Percentiles rank a stretch among this genome's conserved stretches.
Conservation (phyloP, 1,139 yeast genomes). For the Yamadazyma dushanensis region DNA sequence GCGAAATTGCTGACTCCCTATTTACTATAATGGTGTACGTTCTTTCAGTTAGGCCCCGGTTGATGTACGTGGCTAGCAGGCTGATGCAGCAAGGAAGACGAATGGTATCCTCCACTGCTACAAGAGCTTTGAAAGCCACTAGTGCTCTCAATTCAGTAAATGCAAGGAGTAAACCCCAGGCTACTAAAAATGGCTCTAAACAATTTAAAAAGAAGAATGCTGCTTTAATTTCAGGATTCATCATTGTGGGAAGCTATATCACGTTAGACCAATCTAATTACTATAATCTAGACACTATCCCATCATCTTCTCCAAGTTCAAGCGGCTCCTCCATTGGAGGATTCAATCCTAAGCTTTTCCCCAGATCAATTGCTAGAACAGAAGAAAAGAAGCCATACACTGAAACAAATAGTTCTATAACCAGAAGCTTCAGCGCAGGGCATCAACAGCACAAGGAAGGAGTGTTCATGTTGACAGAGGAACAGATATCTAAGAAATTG, state of each 20-base stretch:
- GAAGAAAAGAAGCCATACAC: conserved; percentile 37
- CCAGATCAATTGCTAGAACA: conserved; percentile 8
- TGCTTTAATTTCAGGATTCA: conserved; percentile 45
- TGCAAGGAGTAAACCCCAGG: conserved; percentile 6
- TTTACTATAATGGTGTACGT: conserved; percentile 28
- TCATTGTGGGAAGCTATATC: conserved; percentile 47
- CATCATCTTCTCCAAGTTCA: conserved; percentile 23
- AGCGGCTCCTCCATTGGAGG: conserved; percentile 11
- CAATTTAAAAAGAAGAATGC: conserved; percentile 32
- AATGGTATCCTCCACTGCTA: conserved; percentile 15
- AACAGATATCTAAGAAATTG: conserved; percentile 69
- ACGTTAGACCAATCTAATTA: conserved; percentile 43
- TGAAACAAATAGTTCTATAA: conserved; percentile 46
- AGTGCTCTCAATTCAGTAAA: conserved; percentile 11
- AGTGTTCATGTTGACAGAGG: conserved; percentile 57
- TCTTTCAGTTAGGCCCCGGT: conserved; percentile 31
- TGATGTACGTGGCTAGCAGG: conserved; percentile 28
- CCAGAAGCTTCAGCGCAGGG: conserved; percentile 39
- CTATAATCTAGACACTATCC: conserved; percentile 44
- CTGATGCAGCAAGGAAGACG: conserved; percentile 21
- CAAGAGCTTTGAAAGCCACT: conserved; percentile 15
- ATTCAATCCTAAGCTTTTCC: conserved; percentile 14
- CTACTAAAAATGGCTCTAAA: conserved; percentile 12
- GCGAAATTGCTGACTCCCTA: conserved; percentile 3
- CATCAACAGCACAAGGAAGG: conserved; percentile 48